These are phyloP conservation scores for Pseudopyricularia cyperi DNA, from an alignment of 2,329 filamentous ascomycete genomes.

Conservation along the genomic window DNA sequence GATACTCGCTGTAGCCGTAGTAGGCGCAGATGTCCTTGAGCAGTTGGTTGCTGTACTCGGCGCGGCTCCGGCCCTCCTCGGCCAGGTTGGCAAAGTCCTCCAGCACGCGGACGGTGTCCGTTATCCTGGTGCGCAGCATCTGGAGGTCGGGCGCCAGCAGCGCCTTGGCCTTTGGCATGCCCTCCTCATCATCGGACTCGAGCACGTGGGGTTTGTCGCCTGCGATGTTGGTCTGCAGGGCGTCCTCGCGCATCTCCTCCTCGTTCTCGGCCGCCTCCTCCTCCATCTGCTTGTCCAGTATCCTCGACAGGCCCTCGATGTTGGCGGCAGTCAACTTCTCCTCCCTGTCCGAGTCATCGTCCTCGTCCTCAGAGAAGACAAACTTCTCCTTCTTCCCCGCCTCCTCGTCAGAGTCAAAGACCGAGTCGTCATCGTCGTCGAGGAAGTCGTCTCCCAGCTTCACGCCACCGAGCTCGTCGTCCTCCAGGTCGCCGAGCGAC, in stretches of 20 bases:
- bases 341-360: constrained; percentile 78
- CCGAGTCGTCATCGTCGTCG: constrained; percentile 43
- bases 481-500: constrained; percentile 28
- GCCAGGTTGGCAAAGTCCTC: constrained; percentile 76
- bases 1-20: constrained; percentile 87
- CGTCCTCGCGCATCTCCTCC: constrained; percentile 72
- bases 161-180: constrained; percentile 39
- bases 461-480: constrained; percentile 23
- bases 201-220: constrained; percentile 59
- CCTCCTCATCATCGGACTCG: constrained; percentile 48
- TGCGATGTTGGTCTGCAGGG: constrained; percentile 86
- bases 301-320: constrained; percentile 80
- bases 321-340: constrained; percentile 91
- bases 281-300: constrained; percentile 65
- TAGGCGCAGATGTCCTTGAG: constrained; percentile 89
- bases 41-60: constrained; percentile 78
- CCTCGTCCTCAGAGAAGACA: constrained; percentile 95
- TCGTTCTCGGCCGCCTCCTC: constrained; percentile 73
- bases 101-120: constrained; percentile 82
- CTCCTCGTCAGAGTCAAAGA: constrained; percentile 61
- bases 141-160: constrained; percentile 81
- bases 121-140: constrained; percentile 76
- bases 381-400: constrained; percentile 38
- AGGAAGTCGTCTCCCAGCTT: constrained; percentile 47
- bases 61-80: constrained; percentile 67